These are phyloP conservation scores for Lactarius tabidus DNA, from an alignment of 768 basidiomycete species.

Conservation along the genomic window DNA sequence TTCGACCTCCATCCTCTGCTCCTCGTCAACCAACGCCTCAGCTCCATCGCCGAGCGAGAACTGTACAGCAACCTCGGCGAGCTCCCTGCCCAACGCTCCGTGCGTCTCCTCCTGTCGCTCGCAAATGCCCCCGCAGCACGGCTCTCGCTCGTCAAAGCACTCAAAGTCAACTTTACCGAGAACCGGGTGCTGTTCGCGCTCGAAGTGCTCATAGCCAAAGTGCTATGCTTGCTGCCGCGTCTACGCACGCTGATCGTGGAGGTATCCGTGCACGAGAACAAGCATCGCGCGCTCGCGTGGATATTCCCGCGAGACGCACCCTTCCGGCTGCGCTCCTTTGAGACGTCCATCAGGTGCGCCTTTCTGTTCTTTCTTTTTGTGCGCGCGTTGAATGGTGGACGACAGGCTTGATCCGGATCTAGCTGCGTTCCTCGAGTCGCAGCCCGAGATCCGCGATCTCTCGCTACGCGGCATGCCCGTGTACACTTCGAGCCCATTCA, in stretches of 20 bases:
- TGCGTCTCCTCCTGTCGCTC: slow-evolving; percentile 42
- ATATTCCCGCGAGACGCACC: slow-evolving; percentile 40
- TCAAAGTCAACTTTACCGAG: slow-evolving; percentile 43
- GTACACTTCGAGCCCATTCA: slow-evolving; percentile 28
- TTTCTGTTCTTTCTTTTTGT: neutral
- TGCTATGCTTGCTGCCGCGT: slow-evolving; percentile 38
- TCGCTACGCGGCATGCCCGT: slow-evolving; percentile 51
- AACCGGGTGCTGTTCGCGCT: slow-evolving; percentile 43
- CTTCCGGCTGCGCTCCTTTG: slow-evolving; percentile 45
- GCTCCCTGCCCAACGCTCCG: slow-evolving; percentile 30
- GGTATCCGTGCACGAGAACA: slow-evolving; percentile 29
- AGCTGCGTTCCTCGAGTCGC: slow-evolving; percentile 49
- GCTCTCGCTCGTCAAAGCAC: slow-evolving; percentile 38
- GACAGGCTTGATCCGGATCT: slow-evolving; percentile 36
- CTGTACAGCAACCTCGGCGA: slow-evolving; percentile 40
- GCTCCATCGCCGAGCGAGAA: slow-evolving; percentile 32
- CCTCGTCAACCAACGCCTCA: slow-evolving; percentile 29
- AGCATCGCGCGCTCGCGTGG: slow-evolving; percentile 37
- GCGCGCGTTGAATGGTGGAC: neutral
- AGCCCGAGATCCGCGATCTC: slow-evolving; percentile 47
- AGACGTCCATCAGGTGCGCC: slow-evolving; percentile 52
- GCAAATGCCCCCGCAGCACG: slow-evolving; percentile 37
- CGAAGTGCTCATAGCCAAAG: slow-evolving; percentile 46
- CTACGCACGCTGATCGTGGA: slow-evolving; percentile 49
- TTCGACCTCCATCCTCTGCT: slow-evolving; percentile 31